These are phyloP conservation scores for Vaccinium macrocarpon DNA, from an alignment of 148 eudicot species.

Conservation along the genomic window DNA sequence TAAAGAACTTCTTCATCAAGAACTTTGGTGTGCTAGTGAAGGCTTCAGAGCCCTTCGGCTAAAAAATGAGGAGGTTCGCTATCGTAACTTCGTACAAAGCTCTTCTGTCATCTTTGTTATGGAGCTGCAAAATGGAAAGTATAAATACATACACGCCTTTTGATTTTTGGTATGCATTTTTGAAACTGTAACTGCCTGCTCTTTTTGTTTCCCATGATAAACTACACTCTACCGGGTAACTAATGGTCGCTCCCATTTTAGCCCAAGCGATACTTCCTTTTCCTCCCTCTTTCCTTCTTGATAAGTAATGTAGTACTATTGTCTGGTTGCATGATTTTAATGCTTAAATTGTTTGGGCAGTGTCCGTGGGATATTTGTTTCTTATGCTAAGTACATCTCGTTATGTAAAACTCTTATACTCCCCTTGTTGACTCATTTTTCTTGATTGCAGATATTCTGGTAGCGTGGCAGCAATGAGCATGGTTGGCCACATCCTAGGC, in stretches of 20 bases:
- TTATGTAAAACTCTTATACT: background rate
- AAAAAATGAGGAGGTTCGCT: slow-evolving; percentile 75
- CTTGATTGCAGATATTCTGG: slow-evolving; percentile 73
- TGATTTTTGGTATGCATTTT: background rate
- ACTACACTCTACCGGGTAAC: background rate
- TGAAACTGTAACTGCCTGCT: background rate
- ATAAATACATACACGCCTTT: background rate
- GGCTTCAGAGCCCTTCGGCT: slow-evolving; percentile 89
- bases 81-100: background rate
- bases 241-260: background rate
- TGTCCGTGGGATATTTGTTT: background rate
- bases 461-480: slow-evolving; percentile 94
- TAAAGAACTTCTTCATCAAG: slow-evolving; percentile 92
- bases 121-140: background rate
- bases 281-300: slow-evolving; percentile 11
- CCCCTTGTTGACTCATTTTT: slow-evolving; percentile 5
- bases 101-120: background rate
- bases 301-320: background rate
- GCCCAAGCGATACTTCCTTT: background rate
- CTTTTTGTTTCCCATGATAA: background rate
- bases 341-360: background rate
- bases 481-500: slow-evolving; percentile 96
- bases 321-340: background rate
- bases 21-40: slow-evolving; percentile 99
- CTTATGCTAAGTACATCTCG: background rate